Evolutionary conservation across 1,284 basidiomycete genomes (phyloP), one percentile per base, ranked within the genome.

Genomic region (Papiliotrema nemorosa): DNA sequence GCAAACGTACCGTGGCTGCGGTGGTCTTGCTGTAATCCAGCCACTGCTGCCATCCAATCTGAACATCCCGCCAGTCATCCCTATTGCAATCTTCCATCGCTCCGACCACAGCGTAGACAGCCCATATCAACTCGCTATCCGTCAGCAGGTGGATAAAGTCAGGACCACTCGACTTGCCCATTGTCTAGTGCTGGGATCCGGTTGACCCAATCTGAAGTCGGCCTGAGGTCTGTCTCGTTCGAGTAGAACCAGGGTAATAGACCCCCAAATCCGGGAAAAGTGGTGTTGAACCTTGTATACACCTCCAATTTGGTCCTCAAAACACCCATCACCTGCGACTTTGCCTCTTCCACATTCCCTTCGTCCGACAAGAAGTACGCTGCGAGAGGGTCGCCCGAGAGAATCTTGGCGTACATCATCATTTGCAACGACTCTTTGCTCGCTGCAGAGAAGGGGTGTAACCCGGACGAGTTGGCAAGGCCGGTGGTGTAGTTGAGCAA

Each of bases 111-210:
- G 46, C 46, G 26, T 40, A 48, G n/a, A 40, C 18, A 6, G 36
- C 22, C 46, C 46, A 48, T 5, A 48, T 25, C 12, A 40, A 18
- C 29, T 48, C 35, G 27, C 46, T 48, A 16, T 14, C 14, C 14
- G 20, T 48, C 38, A 48, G 35, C 36, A 26, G 26, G 33, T 21
- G 29, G 1, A 35, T 4, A 43, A 14, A 10, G 31, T 33, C 10
- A n/a, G 10, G 10, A 34, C n/a, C 13, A 10, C 18, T 21, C 5
- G 14, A 18, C 47, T 31, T 34, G 34, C 49, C 49, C 49, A 31
- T 50, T 50, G 42, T 50, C 49, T 10, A 50, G 49, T 14, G 49
- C 40, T 6, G 41, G 49, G 9, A 50, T 37, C 9, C 49, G 40
- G 42, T 44, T 37, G 26, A 44, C 49, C 49, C 49, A 50, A 25